Evolutionary conservation across 1,284 basidiomycete species (phyloP), one percentile per base, ranked within the genome.

Genomic region (Anthracocystis setariae): DNA sequence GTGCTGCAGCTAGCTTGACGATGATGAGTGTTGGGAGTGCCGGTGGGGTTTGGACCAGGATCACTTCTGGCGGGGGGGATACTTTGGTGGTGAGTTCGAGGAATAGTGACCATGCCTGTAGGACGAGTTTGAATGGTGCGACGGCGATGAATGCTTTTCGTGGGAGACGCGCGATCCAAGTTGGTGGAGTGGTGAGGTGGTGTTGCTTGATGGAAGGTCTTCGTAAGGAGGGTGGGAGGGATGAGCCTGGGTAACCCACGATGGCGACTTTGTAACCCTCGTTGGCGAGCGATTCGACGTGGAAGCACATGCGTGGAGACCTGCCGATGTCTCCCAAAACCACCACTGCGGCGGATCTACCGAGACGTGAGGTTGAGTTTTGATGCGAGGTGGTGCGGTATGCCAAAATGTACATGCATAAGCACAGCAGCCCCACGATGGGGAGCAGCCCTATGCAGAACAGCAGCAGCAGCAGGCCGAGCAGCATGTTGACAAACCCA

Each of bases 271-370:
- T 85, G 84, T 92, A 98, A 3, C 87, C 89, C 59, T 90, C 87
- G 48, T 90, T 88, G 21, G 92, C 90, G 77, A 98, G 91, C 79
- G 92, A 94, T 79, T 94, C 88, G 0, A 94, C 92, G 79, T 99
- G 96, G 83, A 97, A 96, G 91, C 98, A 96, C 93, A 98, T 98
- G 37, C 96, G 87, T 9, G 96, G 96, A 81, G 92, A 94, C 46
- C 95, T 87, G 0, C 94, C 96, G 47, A 99, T 89, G 84, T 99
- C 96, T 8, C 96, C 96, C 9, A 99, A 87, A 1, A 99, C 96
- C 25, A 98, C 85, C 46, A 98, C 89, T 0, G 90, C 91, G 12
- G 93, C 91, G 1, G 66, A 72, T 0, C 77, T 46, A 27, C 69
- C 72, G 12, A 77, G 53, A 8, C 69, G 69, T 35, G 60, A 24